Evolutionary conservation across 208 protist species (phyloP), one percentile per base, ranked within the genome.

Genomic region (Wallacemonas collosoma): DNA sequence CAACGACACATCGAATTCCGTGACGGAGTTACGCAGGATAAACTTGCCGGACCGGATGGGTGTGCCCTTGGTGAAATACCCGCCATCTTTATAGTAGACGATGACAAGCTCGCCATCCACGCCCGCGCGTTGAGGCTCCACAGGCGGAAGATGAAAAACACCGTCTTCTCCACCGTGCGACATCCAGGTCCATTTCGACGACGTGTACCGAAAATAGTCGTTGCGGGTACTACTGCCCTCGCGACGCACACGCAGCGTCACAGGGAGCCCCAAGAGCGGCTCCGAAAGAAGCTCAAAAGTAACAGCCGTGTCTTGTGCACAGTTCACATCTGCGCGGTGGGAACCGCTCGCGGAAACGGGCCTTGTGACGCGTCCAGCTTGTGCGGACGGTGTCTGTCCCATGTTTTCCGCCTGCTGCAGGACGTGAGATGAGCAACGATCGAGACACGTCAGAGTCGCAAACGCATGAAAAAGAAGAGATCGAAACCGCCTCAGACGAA

Each of bases 11-110:
- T 38, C 15, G 36, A 62, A 62, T 7, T 38, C 43, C 36, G 7
- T 6, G 9, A 62, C 12, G 8, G 56, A 38, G 36, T 62, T 62
- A 6, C 56, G 56, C 56, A 62, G 38, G 3, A 17, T 15, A 1
- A 62, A 62, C 35, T 38, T n/a, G 36, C 5, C 56, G n/a, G 35
- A 36, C 12, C 36, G 56, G 3, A 62, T 43, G 6, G 56, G 35
- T 36, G 15, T 41, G 17, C 56, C 56, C 36, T 43, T 38, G 36
- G 35, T 17, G 12, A 62, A 17, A 43, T 62, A 62, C 17, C 56
- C 56, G 36, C 56, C 56, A 38, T 62, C 43, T 0, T n/a, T 62
- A 38, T 62, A 62, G 56, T 62, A 62, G 56, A 62, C 38, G 43
- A 62, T 17, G 6, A 41, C 8, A 6, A 62, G 17, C 56, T 36